Percentiles rank a stretch among this genome's conserved stretches.
phyloP scores from a whole-genome alignment of 345 rosid genomes.

The Anastatica hierochuntica region DNA sequence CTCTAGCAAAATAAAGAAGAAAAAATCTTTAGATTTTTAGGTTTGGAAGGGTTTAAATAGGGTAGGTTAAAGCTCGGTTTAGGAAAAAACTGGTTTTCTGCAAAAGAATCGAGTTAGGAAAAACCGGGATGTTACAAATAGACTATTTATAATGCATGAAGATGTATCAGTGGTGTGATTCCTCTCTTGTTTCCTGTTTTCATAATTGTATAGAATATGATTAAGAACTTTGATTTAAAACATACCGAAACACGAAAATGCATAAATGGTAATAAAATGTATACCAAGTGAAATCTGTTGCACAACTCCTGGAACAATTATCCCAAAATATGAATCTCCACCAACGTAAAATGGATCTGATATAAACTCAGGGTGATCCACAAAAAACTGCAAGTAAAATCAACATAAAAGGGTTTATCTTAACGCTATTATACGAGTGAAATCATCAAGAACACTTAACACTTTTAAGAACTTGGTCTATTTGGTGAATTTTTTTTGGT shows the following conservation, averaged over 20 bases:
- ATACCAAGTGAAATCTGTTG: constrained; percentile 49
- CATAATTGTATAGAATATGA: constrained; percentile 13
- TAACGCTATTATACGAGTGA: neutral
- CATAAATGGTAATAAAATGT: neutral
- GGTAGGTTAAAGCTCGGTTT: too few species aligned
- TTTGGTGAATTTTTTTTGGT: constrained; percentile 35
- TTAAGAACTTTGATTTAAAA: neutral
- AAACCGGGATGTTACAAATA: too few species aligned
- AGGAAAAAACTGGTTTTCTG: too few species aligned
- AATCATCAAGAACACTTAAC: constrained; percentile 19
- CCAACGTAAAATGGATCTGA: constrained; percentile 46
- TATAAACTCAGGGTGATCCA: constrained; percentile 39
- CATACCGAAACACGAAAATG: neutral
- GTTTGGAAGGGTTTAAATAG: too few species aligned
- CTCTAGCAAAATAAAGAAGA: too few species aligned
- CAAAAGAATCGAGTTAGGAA: too few species aligned
- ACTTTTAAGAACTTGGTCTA: constrained; percentile 41
- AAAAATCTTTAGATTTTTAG: too few species aligned
- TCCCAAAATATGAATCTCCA: constrained; percentile 70
- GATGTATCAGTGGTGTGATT: constrained; percentile 34
- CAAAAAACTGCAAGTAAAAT: constrained; percentile 42
- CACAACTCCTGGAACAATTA: constrained; percentile 39
- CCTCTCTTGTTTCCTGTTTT: constrained; percentile 50
- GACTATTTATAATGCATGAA: too few species aligned
- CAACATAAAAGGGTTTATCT: neutral